These are phyloP conservation scores for Tympanopsis confertula DNA, from an alignment of 2,329 filamentous ascomycete genomes.

Conservation along the genomic window DNA sequence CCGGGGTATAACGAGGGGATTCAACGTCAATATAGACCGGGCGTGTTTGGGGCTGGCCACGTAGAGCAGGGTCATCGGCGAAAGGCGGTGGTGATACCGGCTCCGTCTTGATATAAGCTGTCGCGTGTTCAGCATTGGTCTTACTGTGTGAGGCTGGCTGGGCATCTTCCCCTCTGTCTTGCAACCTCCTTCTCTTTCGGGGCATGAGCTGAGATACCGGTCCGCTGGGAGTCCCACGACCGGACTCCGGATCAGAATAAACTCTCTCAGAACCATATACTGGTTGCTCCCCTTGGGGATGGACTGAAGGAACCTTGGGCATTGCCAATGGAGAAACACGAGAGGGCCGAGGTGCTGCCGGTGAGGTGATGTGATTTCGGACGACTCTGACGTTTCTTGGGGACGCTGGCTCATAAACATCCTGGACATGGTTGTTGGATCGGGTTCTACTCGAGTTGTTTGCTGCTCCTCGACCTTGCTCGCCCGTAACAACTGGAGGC, in stretches of 20 bases:
- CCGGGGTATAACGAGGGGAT: constrained; percentile 23
- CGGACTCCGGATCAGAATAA: constrained; percentile 36
- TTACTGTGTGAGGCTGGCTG: constrained; percentile 7
- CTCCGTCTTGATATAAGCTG: constrained; percentile 49
- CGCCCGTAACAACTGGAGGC: too few relatives aligned
- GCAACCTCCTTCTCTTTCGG: neutral
- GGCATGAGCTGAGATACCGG: constrained; percentile 13
- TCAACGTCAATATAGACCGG: constrained; percentile 33
- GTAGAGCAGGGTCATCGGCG: constrained; percentile 24
- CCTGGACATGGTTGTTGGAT: constrained; percentile 16
- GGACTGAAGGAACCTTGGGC: constrained; percentile 20
- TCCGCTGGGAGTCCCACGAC: constrained; percentile 18
- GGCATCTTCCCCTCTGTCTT: neutral
- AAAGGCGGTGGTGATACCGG: constrained; percentile 49
- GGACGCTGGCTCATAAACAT: constrained; percentile 13
- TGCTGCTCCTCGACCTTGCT: too few relatives aligned
- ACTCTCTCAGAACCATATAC: constrained; percentile 29
- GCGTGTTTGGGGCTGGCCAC: constrained; percentile 23
- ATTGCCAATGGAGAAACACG: constrained; percentile 50
- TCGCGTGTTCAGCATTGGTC: constrained; percentile 21
- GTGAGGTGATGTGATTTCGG: constrained; percentile 62
- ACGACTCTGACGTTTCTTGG: constrained; percentile 21
- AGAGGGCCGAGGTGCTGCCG: constrained; percentile 64
- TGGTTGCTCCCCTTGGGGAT: constrained; percentile 15
- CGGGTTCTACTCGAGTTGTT: too few relatives aligned